Base-by-base conservation (phyloP, 2,329 filamentous ascomycete species). In the Epichloe hybrida region DNA sequence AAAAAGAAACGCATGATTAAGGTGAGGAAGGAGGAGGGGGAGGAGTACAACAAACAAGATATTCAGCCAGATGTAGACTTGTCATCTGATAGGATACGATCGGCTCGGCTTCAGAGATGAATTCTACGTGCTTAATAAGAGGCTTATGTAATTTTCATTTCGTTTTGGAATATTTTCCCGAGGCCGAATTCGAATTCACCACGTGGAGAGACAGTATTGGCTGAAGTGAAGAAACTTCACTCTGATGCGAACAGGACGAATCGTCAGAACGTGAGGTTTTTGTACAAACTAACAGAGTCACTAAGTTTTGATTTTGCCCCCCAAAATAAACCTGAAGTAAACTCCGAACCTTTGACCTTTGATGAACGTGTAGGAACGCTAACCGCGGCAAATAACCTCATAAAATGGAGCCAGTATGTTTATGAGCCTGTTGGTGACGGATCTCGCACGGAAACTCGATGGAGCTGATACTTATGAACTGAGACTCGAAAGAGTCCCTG, bases 1-100 rank as follows among this genome's bases (percentile, higher is more conserved):
- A 67, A 63, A 51, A 64, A 58, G 57, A 59, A 56, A 45, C 58
- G 58, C n/a, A 37, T 41, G 9, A 56, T 49, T 40, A 13, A 40
- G 38, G 34, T 43, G 3, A 63, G 59, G 38, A 50, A 46, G 45
- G 53, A 63, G 52, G 56, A 62, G 17, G n/a, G n/a, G 21, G 21
- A 23, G 51, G 39, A 42, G 8, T 9, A 31, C 13, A 17, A 48
- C 5, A 23, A 39, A 15, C 34, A 20, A 20, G 12, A 46, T 21
- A 37, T 49, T 13, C 57, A 57, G 48, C 47, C 46, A 31, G 7
- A 45, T 39, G 9, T 36, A 21, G 42, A 48, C 7, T 13, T 41
- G 6, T 36, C 44, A 23, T 27, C 37, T 48, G 47, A 52, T 61
- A 54, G 56, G 60, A 54, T 53, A 61, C 53, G 47, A 48, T 41